A percentile compares a stretch with the other conserved stretches of the same genome.
phyloP scores from a whole-genome alignment of 2,329 filamentous ascomycete species.

The Xylaria hypoxylon region DNA sequence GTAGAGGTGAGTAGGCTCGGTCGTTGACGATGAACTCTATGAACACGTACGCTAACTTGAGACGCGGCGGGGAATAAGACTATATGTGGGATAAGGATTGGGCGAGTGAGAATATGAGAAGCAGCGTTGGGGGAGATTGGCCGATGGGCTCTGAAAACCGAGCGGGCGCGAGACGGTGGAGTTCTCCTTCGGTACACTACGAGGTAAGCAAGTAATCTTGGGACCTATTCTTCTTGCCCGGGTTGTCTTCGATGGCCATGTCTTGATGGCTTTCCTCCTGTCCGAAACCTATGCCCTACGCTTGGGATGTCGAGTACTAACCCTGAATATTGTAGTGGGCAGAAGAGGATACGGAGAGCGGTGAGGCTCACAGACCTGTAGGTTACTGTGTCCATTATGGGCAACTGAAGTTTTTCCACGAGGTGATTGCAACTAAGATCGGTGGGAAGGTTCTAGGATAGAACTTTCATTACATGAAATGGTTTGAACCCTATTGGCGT shows the following conservation, averaged over 20 bases:
- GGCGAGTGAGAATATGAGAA: background rate
- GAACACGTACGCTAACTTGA: constrained; percentile 4
- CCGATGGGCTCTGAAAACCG: constrained; percentile 1
- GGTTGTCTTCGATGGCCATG: background rate
- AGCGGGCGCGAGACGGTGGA: constrained; percentile 22
- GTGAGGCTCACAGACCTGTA: constrained; percentile 25
- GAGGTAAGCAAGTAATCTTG: constrained; percentile 2
- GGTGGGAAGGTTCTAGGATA: constrained; percentile 25
- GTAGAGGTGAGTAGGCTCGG: constrained; percentile 15
- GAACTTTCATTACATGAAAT: constrained; percentile 26
- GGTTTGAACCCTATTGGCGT: constrained; percentile 15
- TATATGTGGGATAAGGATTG: background rate
- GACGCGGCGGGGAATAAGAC: background rate
- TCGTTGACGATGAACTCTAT: background rate
- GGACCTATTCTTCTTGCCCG: background rate
- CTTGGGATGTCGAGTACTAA: constrained; percentile 8
- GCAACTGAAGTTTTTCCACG: constrained; percentile 8
- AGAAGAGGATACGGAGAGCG: constrained; percentile 3
- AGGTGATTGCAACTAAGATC: constrained; percentile 12
- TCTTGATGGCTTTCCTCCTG: background rate
- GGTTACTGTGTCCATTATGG: constrained; percentile 20
- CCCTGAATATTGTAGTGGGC: constrained; percentile 9
- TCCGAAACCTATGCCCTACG: background rate
- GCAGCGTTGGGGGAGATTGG: background rate
- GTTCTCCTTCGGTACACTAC: constrained; percentile 36